phyloP scores from a whole-genome alignment of 768 basidiomycete species.

The Kwoniella sp. region DNA sequence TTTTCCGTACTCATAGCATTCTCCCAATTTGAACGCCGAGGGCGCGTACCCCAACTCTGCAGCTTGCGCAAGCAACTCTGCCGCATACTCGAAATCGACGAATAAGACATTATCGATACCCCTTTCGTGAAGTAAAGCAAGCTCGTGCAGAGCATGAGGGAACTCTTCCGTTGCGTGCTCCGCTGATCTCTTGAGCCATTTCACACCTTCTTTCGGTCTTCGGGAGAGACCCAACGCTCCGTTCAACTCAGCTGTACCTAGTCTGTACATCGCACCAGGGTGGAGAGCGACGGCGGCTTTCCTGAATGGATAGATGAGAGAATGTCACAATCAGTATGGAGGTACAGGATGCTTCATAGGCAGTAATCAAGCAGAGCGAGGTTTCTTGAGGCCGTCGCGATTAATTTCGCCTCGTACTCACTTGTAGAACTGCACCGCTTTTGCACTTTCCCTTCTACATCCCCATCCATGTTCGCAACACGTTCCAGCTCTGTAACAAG shows the following conservation, averaged over 20 bases:
- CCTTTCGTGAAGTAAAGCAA: constrained; percentile 90
- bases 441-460: constrained; percentile 84
- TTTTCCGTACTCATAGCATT: constrained; percentile 99
- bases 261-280: constrained; percentile 92
- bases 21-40: constrained; percentile 90
- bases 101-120: constrained; percentile 98
- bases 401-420: too few relatives aligned
- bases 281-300: constrained; percentile 90
- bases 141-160: constrained; percentile 92
- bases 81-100: constrained; percentile 92
- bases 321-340: neutral
- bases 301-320: constrained; percentile 45
- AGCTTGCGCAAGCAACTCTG: constrained; percentile 90
- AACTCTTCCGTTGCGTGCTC: constrained; percentile 87
- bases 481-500: constrained; percentile 90
- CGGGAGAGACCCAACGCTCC: constrained; percentile 85
- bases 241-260: constrained; percentile 93
- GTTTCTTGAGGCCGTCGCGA: too few relatives aligned
- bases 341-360: too few relatives aligned
- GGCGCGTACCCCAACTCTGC: constrained; percentile 95
- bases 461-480: constrained; percentile 99
- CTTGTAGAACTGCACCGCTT: constrained; percentile 86
- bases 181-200: constrained; percentile 96
- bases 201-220: constrained; percentile 92
- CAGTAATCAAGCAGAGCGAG: constrained; percentile 3